Percentiles rank a stretch among this genome's conserved stretches.
Conservation (phyloP, 148 eudicot species). For the Rhododendron griersonianum region DNA sequence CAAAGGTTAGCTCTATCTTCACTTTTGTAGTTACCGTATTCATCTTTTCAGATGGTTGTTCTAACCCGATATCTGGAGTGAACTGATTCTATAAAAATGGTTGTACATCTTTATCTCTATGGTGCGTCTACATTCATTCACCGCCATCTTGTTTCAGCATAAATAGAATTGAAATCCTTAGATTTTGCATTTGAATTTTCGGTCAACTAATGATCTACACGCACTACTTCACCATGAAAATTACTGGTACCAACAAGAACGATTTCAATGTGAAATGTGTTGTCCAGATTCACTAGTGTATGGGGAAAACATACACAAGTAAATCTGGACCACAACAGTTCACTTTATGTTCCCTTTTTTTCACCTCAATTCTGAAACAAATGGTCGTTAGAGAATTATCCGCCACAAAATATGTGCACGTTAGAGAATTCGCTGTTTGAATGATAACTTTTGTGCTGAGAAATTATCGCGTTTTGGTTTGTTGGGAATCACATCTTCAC, state of each 20-base stretch:
- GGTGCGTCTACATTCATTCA: not conserved
- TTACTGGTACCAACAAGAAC: not conserved
- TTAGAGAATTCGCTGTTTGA: not conserved
- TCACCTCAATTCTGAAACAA: too few relatives aligned
- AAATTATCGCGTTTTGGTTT: not conserved
- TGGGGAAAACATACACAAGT: not conserved
- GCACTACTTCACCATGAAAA: too few relatives aligned
- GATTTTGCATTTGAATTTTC: too few relatives aligned
- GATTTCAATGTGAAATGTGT: not conserved
- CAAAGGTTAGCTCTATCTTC: conserved; percentile 7
- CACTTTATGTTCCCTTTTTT: too few relatives aligned
- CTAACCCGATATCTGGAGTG: not conserved
- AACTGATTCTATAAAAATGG: not conserved
- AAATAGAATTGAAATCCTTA: too few relatives aligned
- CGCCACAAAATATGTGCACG: not conserved
- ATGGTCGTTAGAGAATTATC: too few relatives aligned
- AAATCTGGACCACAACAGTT: too few relatives aligned
- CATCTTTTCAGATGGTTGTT: not conserved
- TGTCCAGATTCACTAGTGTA: not conserved
- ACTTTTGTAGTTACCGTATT: not conserved
- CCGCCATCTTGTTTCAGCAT: not conserved
- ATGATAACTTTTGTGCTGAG: not conserved
- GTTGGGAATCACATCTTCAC: not conserved
- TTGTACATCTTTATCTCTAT: not conserved
- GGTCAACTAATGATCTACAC: not conserved